phyloP scores from a whole-genome alignment of 2,329 filamentous ascomycete species.

The Alternaria sp. region DNA sequence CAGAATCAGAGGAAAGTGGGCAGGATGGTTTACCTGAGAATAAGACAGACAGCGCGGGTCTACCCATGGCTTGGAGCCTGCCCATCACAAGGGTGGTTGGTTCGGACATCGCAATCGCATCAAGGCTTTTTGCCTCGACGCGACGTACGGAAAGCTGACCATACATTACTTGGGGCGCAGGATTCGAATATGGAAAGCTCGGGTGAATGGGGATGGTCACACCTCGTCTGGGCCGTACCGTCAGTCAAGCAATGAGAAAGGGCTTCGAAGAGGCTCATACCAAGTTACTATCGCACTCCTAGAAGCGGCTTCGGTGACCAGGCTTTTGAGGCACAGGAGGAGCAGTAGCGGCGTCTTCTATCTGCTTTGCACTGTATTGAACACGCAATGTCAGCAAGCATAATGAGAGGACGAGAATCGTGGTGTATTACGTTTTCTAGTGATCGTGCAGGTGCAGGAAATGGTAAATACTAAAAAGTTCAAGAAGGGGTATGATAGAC shows the following conservation, averaged over 20 bases:
- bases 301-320: slow-evolving; percentile 21
- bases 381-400: slow-evolving; percentile 12
- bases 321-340: slow-evolving; percentile 11
- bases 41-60: background rate
- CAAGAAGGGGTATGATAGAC: slow-evolving; percentile 8
- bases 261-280: background rate
- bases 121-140: background rate
- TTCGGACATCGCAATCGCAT: background rate
- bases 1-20: background rate
- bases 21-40: slow-evolving; percentile 6
- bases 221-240: slow-evolving; percentile 7
- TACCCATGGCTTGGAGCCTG: background rate
- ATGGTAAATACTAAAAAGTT: slow-evolving; percentile 22
- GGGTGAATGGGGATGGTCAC: slow-evolving; percentile 2
- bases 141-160: background rate
- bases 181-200: background rate
- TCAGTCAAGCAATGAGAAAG: background rate
- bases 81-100: background rate
- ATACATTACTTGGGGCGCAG: slow-evolving; percentile 8
- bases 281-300: slow-evolving; percentile 11
- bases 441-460: slow-evolving; percentile 26
- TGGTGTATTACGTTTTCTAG: slow-evolving; percentile 40
- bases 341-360: slow-evolving; percentile 11
- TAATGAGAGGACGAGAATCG: slow-evolving; percentile 18
- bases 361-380: slow-evolving; percentile 17